phyloP scores from a whole-genome alignment of 805 yeast species.

The Teunomyces aglyptinius region DNA sequence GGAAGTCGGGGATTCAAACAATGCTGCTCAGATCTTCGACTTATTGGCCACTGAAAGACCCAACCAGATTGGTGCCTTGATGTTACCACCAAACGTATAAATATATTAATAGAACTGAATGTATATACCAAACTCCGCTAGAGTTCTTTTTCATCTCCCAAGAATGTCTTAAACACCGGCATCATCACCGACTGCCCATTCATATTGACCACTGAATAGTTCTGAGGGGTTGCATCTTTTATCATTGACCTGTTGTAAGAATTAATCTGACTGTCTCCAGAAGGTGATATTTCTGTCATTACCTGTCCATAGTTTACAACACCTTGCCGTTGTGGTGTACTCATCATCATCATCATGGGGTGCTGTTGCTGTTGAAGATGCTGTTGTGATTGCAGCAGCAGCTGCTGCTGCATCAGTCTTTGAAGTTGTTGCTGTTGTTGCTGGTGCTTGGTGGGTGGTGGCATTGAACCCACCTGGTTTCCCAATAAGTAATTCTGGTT shows the following conservation, averaged over 20 bases:
- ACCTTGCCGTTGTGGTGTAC: conserved; percentile 42
- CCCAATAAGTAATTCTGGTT: conserved; percentile 15
- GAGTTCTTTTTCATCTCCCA: neutral
- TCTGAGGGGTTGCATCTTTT: conserved; percentile 6
- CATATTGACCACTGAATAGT: conserved; percentile 9
- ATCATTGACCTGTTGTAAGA: conserved; percentile 2
- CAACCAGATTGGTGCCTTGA: conserved; percentile 64
- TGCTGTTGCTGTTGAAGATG: conserved; percentile 16
- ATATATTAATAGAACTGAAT: conserved; percentile 1
- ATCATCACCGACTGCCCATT: conserved; percentile 11
- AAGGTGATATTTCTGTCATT: conserved; percentile 17
- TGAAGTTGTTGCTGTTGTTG: conserved; percentile 7
- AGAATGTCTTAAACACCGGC: conserved; percentile 5
- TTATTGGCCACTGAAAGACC: conserved; percentile 80
- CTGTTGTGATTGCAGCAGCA: conserved; percentile 9
- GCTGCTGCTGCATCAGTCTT: conserved; percentile 8
- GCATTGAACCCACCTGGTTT: conserved; percentile 21
- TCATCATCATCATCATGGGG: conserved; percentile 37
- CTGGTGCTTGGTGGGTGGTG: conserved; percentile 27
- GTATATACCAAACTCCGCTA: neutral
- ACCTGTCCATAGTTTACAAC: conserved; percentile 22
- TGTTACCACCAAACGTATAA: conserved; percentile 65
- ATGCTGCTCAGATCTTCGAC: conserved; percentile 70
- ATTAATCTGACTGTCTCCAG: conserved; percentile 8
- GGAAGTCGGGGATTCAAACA: conserved; percentile 61